Conservation (phyloP, 495 filamentous ascomycete genomes). For the Tetracladium setigerum region DNA sequence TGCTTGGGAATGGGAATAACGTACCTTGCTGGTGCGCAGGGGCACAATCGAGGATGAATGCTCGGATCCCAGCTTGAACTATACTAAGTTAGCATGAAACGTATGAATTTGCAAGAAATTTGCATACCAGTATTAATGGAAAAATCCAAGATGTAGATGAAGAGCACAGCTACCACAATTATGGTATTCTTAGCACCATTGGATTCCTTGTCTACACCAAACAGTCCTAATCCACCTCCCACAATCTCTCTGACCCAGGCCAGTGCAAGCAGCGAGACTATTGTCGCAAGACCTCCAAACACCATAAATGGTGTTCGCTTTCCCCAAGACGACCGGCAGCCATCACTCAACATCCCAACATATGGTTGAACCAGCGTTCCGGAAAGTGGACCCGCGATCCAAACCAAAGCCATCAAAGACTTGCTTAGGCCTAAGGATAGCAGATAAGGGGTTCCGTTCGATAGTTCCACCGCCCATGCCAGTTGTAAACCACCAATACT, state of each 20-base stretch:
- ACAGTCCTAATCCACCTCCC: conserved; percentile 58
- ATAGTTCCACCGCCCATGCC: conserved; percentile 89
- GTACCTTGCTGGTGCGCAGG: conserved; percentile 73
- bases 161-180: conserved; percentile 66
- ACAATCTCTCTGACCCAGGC: conserved; percentile 81
- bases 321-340: conserved; percentile 71
- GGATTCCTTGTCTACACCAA: conserved; percentile 60
- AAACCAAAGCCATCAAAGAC: conserved; percentile 84
- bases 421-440: conserved; percentile 84
- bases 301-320: conserved; percentile 88
- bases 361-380: conserved; percentile 90
- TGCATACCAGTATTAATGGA: conserved; percentile 79
- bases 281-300: conserved; percentile 62
- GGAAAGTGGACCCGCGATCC: conserved; percentile 86
- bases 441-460: conserved; percentile 66
- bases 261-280: conserved; percentile 63
- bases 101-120: neutral
- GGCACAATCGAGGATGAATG: conserved; percentile 85
- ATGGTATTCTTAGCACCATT: conserved; percentile 48
- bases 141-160: conserved; percentile 83
- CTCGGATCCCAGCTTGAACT: conserved; percentile 84
- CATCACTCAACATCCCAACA: conserved; percentile 84
- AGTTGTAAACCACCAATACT: conserved; percentile 82
- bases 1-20: neutral
- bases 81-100: conserved; percentile 7